Base-by-base conservation (phyloP, 2,329 filamentous ascomycete genomes). In the Hymenotorrendiella dingleyae region DNA sequence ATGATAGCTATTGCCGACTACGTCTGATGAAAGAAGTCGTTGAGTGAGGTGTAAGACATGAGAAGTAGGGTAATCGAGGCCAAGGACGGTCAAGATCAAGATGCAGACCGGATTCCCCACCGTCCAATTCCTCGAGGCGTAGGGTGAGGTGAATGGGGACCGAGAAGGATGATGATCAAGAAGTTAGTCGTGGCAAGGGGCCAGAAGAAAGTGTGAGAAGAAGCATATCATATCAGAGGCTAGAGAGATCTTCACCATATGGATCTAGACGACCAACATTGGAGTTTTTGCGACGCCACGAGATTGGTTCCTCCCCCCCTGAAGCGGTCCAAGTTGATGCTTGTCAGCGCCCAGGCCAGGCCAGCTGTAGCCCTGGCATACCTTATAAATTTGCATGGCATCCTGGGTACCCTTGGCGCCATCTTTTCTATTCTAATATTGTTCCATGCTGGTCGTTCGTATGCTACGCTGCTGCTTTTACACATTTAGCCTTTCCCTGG, bases 241-340 rank as follows among this genome's bases (percentile, higher is more conserved):
- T 24, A 17, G 36, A 39, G 40, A 47, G 49, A 53, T 52, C 48
- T 50, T 47, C 45, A 48, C 50, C 22, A 50, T 37, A n/a, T 42
- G 40, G 40, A 47, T 36, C 43, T 51, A 48, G 49, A 36, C 26
- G 17, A 48, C 42, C 50, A 33, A 45, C 50, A 43, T 48, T 54
- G 53, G 45, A 43, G 49, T 49, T 53, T 47, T 34, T 53, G 54
- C 51, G 50, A 58, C 55, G 54, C 55, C 56, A 56, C 52, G 46
- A 56, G 50, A 54, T 54, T 55, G 48, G 49, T 38, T 28, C 26
- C 41, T 28, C 47, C 50, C 49, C 47, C 42, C 32, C 4, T 42
- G 47, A 46, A 46, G 48, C 47, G 54, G 48, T 48, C 49, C 50
- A 53, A 49, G 50, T 53, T 45, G 48, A 57, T 55, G 54, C 54